Conservation (phyloP, 768 basidiomycete genomes). For the Mrakia frigida region DNA sequence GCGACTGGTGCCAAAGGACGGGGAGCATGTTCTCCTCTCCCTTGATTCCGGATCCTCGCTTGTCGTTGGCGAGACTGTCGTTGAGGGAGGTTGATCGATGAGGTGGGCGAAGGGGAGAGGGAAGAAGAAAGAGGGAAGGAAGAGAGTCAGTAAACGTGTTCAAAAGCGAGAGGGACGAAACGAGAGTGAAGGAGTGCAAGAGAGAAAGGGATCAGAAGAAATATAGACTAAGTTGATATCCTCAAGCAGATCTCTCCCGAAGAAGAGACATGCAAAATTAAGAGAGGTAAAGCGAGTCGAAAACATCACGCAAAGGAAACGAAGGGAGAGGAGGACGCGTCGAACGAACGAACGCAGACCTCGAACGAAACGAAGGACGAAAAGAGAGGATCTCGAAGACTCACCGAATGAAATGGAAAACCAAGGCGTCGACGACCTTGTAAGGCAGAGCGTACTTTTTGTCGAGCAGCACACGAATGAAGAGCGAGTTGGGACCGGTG, state of each 20-base stretch:
- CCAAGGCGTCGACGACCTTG: slow-evolving; percentile 93
- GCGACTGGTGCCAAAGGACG: slow-evolving; percentile 97
- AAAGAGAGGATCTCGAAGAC: neutral
- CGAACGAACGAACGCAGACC: neutral
- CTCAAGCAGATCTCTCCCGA: neutral
- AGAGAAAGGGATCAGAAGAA: neutral
- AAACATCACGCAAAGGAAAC: slow-evolving; percentile 1
- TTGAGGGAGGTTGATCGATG: neutral
- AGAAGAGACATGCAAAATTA: neutral
- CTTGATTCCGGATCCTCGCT: slow-evolving; percentile 57
- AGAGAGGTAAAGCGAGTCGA: slow-evolving; percentile 19
- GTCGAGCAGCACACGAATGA: slow-evolving; percentile 92
- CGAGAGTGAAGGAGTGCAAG: neutral
- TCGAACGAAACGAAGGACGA: neutral
- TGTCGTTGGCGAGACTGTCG: slow-evolving; percentile 70
- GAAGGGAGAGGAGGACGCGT: neutral
- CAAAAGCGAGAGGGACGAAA: neutral
- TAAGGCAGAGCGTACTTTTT: slow-evolving; percentile 98
- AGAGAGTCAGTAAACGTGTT: neutral
- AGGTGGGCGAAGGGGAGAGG: too few species aligned
- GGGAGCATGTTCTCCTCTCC: slow-evolving; percentile 72
- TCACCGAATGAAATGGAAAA: slow-evolving; percentile 89
- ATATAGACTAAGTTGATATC: slow-evolving; percentile 17
- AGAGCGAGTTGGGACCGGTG: slow-evolving; percentile 90
- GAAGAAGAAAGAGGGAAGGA: neutral